These are phyloP conservation scores for Lentinus tigrinus DNA, from an alignment of 768 basidiomycete species.

Conservation along the genomic window DNA sequence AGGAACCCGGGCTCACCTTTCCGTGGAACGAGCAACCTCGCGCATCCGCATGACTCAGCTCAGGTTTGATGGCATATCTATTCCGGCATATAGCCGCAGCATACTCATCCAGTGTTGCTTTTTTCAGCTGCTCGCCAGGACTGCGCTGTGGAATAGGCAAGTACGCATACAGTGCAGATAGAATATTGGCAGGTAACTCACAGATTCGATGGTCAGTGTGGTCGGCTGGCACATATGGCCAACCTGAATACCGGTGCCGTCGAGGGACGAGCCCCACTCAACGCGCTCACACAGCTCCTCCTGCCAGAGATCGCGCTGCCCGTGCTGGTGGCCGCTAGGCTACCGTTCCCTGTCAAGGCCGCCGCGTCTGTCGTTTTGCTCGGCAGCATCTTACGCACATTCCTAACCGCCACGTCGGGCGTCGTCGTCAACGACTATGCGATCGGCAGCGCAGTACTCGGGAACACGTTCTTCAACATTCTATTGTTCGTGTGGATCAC, in stretches of 20 bases:
- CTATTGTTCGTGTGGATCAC: conserved; percentile 1
- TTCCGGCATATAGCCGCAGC: too few relatives aligned
- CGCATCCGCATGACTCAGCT: too few relatives aligned
- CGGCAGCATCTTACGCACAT: background rate
- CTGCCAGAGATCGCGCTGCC: background rate
- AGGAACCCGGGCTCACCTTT: too few relatives aligned
- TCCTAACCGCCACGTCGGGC: background rate
- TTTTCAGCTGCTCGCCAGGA: too few relatives aligned
- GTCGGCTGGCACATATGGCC: background rate
- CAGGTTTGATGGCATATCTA: too few relatives aligned
- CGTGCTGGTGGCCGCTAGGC: background rate
- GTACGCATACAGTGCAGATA: too few relatives aligned
- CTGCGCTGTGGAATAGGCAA: too few relatives aligned
- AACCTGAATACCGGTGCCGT: background rate
- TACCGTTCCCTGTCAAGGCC: background rate
- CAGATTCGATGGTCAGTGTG: too few relatives aligned
- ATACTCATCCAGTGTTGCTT: too few relatives aligned
- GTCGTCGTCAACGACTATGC: background rate
- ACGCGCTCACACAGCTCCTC: background rate
- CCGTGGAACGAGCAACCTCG: too few relatives aligned
- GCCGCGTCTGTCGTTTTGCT: background rate
- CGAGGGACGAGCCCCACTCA: background rate
- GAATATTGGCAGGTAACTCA: too few relatives aligned
- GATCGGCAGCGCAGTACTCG: conserved; percentile 6
- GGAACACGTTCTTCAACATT: conserved; percentile 6